These are phyloP conservation scores for Ustilago nuda DNA, from an alignment of 1,284 basidiomycete species.

Conservation along the genomic window DNA sequence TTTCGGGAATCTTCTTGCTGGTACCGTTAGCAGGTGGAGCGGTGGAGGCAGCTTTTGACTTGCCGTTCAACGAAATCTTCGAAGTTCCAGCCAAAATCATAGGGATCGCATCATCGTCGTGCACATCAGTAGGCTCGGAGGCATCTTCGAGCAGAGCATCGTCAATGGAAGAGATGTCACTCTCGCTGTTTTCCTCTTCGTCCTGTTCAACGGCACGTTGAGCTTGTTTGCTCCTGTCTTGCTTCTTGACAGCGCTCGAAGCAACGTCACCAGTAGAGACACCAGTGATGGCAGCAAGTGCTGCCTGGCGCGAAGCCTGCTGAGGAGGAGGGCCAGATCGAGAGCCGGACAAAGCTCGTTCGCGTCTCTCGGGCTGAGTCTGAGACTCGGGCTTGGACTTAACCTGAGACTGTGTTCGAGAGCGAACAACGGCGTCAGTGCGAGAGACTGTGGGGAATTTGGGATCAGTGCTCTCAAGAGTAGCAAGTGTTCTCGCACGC, in stretches of 20 bases:
- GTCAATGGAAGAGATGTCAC: conserved; percentile 25
- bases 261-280: conserved; percentile 26
- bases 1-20: conserved; percentile 24
- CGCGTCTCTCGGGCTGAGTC: conserved; percentile 9
- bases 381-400: conserved; percentile 1
- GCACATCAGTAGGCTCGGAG: conserved; percentile 43
- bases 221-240: conserved; percentile 6
- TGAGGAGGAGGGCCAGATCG: conserved; percentile 20
- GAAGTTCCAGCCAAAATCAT: conserved; percentile 20
- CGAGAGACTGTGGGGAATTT: conserved; percentile 30
- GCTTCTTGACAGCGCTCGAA: conserved; percentile 20
- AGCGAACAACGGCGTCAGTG: conserved; percentile 29
- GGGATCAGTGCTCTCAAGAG: conserved; percentile 30
- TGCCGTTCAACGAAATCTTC: conserved; percentile 17
- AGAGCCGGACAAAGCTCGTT: conserved; percentile 10
- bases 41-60: background rate
- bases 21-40: background rate
- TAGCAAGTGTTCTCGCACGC: conserved; percentile 31
- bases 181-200: conserved; percentile 16
- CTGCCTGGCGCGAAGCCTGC: conserved; percentile 35
- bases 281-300: conserved; percentile 49
- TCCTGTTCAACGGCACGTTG: conserved; percentile 7
- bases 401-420: conserved; percentile 11
- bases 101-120: conserved; percentile 37
- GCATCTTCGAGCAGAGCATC: conserved; percentile 34